Percentiles rank a stretch among this genome's conserved stretches.
phyloP scores from a whole-genome alignment of 805 yeast genomes.

The Candida rishiriensis region DNA sequence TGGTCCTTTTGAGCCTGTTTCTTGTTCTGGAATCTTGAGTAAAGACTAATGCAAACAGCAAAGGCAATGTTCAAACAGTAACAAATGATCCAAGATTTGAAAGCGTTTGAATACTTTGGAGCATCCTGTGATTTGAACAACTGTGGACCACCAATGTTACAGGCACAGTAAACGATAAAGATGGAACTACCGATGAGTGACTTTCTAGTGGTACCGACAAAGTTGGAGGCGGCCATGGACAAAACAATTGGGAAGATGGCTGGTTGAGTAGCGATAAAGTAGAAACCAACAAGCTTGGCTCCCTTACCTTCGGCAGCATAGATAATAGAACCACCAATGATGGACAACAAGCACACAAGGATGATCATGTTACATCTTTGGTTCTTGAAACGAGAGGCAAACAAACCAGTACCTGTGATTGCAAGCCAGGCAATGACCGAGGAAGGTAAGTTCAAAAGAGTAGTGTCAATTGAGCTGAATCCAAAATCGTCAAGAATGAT shows the following conservation, averaged over 20 bases:
- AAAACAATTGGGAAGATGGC: slow-evolving; percentile 24
- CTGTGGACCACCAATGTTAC: slow-evolving; percentile 69
- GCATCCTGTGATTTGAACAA: slow-evolving; percentile 53
- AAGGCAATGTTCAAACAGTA: slow-evolving; percentile 26
- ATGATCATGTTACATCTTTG: slow-evolving; percentile 30
- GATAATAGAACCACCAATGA: slow-evolving; percentile 28
- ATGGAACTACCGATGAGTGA: slow-evolving; percentile 49
- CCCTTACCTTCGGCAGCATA: slow-evolving; percentile 23
- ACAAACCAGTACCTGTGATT: slow-evolving; percentile 22
- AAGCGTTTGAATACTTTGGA: slow-evolving; percentile 55
- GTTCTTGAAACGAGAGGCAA: slow-evolving; percentile 25
- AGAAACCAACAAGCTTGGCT: slow-evolving; percentile 29
- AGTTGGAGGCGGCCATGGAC: slow-evolving; percentile 32
- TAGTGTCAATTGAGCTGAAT: slow-evolving; percentile 27
- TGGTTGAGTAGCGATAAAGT: slow-evolving; percentile 23
- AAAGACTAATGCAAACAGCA: slow-evolving; percentile 7
- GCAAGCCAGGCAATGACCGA: slow-evolving; percentile 34
- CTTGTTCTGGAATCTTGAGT: too few species aligned
- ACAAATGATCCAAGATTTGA: slow-evolving; percentile 48
- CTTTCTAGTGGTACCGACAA: slow-evolving; percentile 66
- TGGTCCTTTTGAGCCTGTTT: too few species aligned
- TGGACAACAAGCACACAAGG: slow-evolving; percentile 17
- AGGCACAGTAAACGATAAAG: slow-evolving; percentile 59
- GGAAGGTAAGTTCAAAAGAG: slow-evolving; percentile 35
- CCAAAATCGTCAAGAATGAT: slow-evolving; percentile 35